Evolutionary conservation across 2,329 filamentous ascomycete species (phyloP).

Genomic region (Sclerotinia spermophila): DNA sequence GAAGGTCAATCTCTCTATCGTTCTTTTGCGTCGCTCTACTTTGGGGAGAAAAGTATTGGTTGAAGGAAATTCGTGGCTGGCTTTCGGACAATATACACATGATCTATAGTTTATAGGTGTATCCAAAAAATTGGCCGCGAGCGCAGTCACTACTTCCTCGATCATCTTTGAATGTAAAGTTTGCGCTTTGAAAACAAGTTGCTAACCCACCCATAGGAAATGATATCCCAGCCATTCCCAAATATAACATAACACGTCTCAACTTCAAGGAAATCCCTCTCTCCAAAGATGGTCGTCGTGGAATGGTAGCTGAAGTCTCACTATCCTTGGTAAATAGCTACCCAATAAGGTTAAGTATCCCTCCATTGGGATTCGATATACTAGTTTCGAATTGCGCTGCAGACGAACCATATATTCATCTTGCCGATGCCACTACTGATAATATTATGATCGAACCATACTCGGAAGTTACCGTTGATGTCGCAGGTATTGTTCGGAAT

Average conservation of each 20-base stretch:
- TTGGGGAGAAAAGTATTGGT: slow-evolving; percentile 54
- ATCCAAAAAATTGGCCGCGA: slow-evolving; percentile 15
- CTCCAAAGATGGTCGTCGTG: slow-evolving; percentile 47
- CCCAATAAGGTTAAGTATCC: slow-evolving; percentile 71
- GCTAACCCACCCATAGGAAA: slow-evolving; percentile 46
- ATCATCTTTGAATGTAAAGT: background rate
- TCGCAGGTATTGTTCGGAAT: slow-evolving; percentile 66
- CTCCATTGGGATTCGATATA: slow-evolving; percentile 78
- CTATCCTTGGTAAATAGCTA: slow-evolving; percentile 71
- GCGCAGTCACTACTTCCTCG: slow-evolving; percentile 4
- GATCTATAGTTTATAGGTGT: slow-evolving; percentile 26
- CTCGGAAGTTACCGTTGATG: slow-evolving; percentile 63
- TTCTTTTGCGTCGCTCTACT: slow-evolving; percentile 57
- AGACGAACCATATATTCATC: slow-evolving; percentile 68
- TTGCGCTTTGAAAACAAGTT: slow-evolving; percentile 5
- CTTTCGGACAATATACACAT: slow-evolving; percentile 18
- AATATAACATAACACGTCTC: slow-evolving; percentile 77
- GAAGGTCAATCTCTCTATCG: slow-evolving; percentile 75
- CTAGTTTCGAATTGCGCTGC: slow-evolving; percentile 76
- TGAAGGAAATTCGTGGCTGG: slow-evolving; percentile 21
- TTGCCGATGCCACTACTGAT: slow-evolving; percentile 72
- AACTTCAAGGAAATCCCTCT: slow-evolving; percentile 69
- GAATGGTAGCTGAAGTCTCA: slow-evolving; percentile 77
- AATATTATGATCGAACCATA: slow-evolving; percentile 65
- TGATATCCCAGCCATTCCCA: slow-evolving; percentile 72